A percentile compares a stretch with the other conserved stretches of the same genome.
phyloP scores from a whole-genome alignment of 768 basidiomycete genomes.

The Xerocomus brunneocitrinus region DNA sequence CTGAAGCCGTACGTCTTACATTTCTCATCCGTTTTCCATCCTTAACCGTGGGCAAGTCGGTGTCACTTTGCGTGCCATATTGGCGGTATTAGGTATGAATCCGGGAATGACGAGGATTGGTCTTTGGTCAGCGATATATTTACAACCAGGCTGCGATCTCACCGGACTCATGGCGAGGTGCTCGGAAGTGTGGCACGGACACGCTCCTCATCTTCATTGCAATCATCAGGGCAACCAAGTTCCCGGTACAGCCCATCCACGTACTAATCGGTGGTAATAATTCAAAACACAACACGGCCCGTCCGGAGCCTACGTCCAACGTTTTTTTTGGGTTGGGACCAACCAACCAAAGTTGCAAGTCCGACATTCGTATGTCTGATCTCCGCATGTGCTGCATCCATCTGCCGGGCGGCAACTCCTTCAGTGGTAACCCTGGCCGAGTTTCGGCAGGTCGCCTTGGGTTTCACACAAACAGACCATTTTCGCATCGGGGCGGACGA shows the following conservation, averaged over 20 bases:
- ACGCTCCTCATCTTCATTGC: slow-evolving; percentile 7
- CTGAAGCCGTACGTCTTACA: background rate
- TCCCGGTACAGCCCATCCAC: background rate
- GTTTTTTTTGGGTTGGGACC: slow-evolving; percentile 1
- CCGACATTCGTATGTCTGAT: background rate
- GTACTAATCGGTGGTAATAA: background rate
- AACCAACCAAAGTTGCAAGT: background rate
- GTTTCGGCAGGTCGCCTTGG: background rate
- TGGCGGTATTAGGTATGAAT: background rate
- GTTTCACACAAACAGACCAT: background rate
- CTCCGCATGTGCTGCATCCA: background rate
- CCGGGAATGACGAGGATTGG: background rate
- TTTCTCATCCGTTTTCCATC: background rate
- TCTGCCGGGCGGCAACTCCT: background rate
- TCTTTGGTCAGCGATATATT: background rate
- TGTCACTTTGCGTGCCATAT: background rate
- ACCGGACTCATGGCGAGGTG: background rate
- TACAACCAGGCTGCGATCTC: background rate
- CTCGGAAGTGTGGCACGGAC: background rate
- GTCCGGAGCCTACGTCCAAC: background rate
- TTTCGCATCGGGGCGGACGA: slow-evolving; percentile 1
- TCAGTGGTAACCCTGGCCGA: background rate
- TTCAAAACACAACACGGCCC: background rate
- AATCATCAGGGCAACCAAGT: background rate
- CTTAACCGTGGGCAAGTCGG: background rate